phyloP scores from a whole-genome alignment of 2,329 filamentous ascomycete genomes.

The Nothophaeocryptopus gaeumannii region DNA sequence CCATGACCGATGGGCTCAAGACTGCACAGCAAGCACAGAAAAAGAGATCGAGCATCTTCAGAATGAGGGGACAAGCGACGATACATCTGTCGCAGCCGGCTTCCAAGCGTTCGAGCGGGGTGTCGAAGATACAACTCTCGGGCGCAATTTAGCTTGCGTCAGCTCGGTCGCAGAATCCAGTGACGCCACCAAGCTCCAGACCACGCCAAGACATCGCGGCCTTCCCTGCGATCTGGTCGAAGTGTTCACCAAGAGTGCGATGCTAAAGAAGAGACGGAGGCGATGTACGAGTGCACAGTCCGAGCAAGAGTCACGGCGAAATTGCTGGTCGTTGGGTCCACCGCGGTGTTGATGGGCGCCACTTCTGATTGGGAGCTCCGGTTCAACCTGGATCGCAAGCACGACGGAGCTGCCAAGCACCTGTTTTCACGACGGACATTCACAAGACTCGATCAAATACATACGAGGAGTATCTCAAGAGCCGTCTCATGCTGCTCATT shows the following conservation, averaged over 20 bases:
- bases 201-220: conserved; percentile 2
- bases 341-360: background rate
- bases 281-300: conserved; percentile 6
- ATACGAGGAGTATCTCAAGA: conserved; percentile 28
- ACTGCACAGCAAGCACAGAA: no score
- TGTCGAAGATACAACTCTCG: conserved; percentile 9
- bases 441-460: conserved; percentile 19
- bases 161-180: conserved; percentile 14
- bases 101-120: conserved; percentile 6
- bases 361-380: conserved; percentile 7
- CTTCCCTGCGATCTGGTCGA: background rate
- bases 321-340: no score
- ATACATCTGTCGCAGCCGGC: no score
- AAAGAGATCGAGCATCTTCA: no score
- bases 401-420: conserved; percentile 6
- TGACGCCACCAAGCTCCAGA: conserved; percentile 16
- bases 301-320: background rate
- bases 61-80: no score
- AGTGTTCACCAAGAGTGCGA: conserved; percentile 2
- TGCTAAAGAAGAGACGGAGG: conserved; percentile 5
- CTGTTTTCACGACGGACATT: conserved; percentile 14
- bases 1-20: no score
- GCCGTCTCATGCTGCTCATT: conserved; percentile 26
- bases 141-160: conserved; percentile 19
- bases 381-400: background rate